Evolutionary conservation across 2,329 filamentous ascomycete genomes (phyloP).

Genomic region (Trichoderma polysporum): DNA sequence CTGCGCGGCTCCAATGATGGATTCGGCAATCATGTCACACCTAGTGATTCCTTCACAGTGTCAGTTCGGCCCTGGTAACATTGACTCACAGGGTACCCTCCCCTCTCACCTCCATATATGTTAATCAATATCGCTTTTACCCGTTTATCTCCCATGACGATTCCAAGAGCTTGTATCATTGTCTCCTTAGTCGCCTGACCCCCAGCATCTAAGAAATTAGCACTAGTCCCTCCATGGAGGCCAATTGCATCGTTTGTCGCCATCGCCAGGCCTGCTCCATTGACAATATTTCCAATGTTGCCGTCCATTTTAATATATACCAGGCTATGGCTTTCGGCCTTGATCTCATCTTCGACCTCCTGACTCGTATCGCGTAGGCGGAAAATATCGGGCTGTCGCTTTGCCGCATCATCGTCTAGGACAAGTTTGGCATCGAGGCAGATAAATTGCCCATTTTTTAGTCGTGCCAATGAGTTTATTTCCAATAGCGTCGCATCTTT

Average conservation of each 20-base stretch:
- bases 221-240: conserved; percentile 63
- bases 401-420: conserved; percentile 48
- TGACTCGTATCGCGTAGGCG: conserved; percentile 34
- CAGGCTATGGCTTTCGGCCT: conserved; percentile 62
- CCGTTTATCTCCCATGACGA: conserved; percentile 68
- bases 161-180: conserved; percentile 72
- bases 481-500: conserved; percentile 50
- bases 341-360: conserved; percentile 37
- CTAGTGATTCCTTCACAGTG: conserved; percentile 43
- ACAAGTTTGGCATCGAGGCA: conserved; percentile 42
- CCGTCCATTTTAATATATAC: conserved; percentile 68
- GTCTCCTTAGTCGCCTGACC: conserved; percentile 84
- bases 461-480: conserved; percentile 38
- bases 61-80: background rate
- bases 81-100: background rate
- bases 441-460: conserved; percentile 32
- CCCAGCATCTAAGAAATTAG: conserved; percentile 88
- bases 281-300: conserved; percentile 80
- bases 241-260: conserved; percentile 82
- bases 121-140: conserved; percentile 67
- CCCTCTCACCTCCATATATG: conserved; percentile 46
- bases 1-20: conserved; percentile 44
- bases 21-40: conserved; percentile 53
- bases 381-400: conserved; percentile 44
- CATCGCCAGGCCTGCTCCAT: conserved; percentile 87